Base-by-base conservation (phyloP, 495 filamentous ascomycete species). In the Chaetomidium leptoderma region DNA sequence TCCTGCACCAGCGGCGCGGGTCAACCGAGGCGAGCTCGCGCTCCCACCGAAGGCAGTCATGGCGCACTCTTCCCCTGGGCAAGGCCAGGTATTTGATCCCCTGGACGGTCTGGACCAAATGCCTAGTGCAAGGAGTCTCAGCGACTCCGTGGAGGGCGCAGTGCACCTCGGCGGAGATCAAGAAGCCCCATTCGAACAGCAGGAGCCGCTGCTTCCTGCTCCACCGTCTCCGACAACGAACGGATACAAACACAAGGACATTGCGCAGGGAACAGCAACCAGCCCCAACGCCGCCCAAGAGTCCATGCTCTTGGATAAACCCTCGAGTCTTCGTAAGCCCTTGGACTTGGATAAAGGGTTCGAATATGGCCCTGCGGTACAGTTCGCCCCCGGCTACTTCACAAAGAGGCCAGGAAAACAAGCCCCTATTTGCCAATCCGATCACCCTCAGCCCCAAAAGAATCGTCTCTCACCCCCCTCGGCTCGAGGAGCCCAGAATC, bases 361-460 rank as follows among this genome's bases (percentile, higher is more conserved):
- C 44, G 17, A 43, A 17, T 60, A 29, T 6, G 58, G 58, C 40
- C 58, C 58, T 42, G 17, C 58, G 1, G 26, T 55, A 5, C 42
- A 49, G 27, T 26, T 60, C 1, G 45, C 43, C 26, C 58, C 58
- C 14, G 58, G 26, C 16, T 43, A 49, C 16, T 60, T 60, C 42
- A 60, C 58, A 6, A 55, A 43, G 8, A 45, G 26, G 2, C 53
- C 53, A 9, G 43, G 13, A 17, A 56, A 48, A 30, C 53, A 46
- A 4, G 37, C 21, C n/a, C 23, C 23, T 16, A 4, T 48, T n/a
- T 23, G 13, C 33, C 53, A 40, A 17, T n/a, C n/a, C n/a, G 23
- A 30, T 19, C 16, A 14, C 17, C 24, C 32, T n/a, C 43, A 17
- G 11, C 10, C 4, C 6, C 8, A 6, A 11, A 10, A 14, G 5